Evolutionary conservation across 768 basidiomycete genomes (phyloP), one percentile per base, ranked within the genome.

Genomic region (Leccinum obscurum): DNA sequence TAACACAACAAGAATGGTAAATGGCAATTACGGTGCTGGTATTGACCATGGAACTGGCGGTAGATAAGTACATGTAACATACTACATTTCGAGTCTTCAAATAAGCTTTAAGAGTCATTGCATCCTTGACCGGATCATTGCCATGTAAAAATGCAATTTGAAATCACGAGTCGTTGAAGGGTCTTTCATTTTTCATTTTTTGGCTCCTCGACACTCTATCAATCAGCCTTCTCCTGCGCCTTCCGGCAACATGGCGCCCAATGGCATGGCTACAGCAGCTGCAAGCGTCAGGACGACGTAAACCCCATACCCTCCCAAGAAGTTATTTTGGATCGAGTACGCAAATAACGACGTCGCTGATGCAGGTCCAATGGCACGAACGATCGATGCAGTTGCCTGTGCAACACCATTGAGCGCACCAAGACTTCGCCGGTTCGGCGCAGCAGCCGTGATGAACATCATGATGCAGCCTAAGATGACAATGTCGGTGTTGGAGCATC

Each of bases 341-440:
- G 78, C 76, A 60, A 78, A 77, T 52, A 78, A 30, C 17, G 76
- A 76, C 7, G 76, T 66, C 17, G 70, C 64, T 3, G 60, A 26
- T 5, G 71, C 73, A 22, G 77, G 77, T 13, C 72, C 77, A 44
- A 78, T 9, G 2, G 77, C 72, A 37, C 75, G 70, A 35, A 65
- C 66, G 10, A 74, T 20, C 7, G 76, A 70, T 24, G 69, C 73
- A 8, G 65, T 66, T 50, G 66, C 69, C 62, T 73, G 74, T 54
- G 66, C 67, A 17, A 70, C 68, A 34, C 89, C 89, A 64, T 90
- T 89, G 22, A 85, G 85, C 3, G 87, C 80, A 39, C 89, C 89
- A n/a, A 90, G 78, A 4, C 84, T 83, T 26, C 84, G 81, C 55
- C 78, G 78, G 63, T 88, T 88, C 7, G 90, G 89, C 0, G 89